phyloP scores from a whole-genome alignment of 495 filamentous ascomycete species.

The Trichoderma virens region DNA sequence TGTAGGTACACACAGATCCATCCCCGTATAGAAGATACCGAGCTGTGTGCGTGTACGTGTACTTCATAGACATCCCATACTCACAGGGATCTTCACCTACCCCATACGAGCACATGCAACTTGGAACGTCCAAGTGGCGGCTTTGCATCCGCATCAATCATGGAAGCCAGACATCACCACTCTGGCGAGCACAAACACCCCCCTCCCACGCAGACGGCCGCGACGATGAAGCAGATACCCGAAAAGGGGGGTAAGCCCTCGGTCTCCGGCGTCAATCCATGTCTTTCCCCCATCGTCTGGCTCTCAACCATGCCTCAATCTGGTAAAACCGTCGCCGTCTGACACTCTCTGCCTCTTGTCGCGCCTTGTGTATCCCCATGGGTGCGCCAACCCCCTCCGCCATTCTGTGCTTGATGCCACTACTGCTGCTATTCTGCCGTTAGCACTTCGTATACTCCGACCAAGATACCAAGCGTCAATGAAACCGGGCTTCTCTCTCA shows the following conservation, averaged over 20 bases:
- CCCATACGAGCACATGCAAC: too few relatives aligned
- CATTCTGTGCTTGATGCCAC: too few relatives aligned
- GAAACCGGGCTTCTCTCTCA: too few relatives aligned
- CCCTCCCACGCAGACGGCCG: neutral
- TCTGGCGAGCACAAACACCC: neutral
- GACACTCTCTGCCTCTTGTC: neutral
- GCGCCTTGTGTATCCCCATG: neutral
- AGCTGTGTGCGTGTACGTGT: too few relatives aligned
- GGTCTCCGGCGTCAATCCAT: neutral
- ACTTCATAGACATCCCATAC: too few relatives aligned
- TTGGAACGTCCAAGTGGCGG: neutral
- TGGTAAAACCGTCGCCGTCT: neutral
- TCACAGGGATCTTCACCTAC: too few relatives aligned
- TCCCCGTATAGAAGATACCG: too few relatives aligned
- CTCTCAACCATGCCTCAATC: conserved; percentile 8
- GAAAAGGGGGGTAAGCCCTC: neutral
- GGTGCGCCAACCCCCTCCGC: neutral
- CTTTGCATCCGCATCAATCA: neutral
- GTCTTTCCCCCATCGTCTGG: neutral
- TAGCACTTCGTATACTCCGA: conserved; percentile 2
- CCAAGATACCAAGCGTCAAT: neutral
- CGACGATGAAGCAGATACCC: conserved; percentile 8
- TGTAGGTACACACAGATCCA: too few relatives aligned
- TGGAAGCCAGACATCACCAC: neutral
- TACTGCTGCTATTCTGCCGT: too few relatives aligned